A percentile compares a stretch with the other conserved stretches of the same genome.
phyloP scores from a whole-genome alignment of 208 protist genomes.

The Leishmania aethiopica region DNA sequence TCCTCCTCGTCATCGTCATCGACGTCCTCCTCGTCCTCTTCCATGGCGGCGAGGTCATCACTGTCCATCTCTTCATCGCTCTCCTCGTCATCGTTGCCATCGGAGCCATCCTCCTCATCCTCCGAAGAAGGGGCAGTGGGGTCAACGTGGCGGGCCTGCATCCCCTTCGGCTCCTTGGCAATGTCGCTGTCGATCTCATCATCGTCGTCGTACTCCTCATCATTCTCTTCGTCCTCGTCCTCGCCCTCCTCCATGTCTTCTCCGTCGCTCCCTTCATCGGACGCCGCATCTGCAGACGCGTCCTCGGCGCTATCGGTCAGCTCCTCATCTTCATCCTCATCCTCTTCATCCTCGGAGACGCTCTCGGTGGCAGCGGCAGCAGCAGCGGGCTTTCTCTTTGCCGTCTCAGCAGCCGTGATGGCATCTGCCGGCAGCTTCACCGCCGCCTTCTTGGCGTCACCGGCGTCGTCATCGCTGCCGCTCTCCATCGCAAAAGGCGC shows the following conservation, averaged over 20 bases:
- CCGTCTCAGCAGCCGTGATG: constrained; percentile 17
- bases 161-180: constrained; percentile 18
- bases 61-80: constrained; percentile 34
- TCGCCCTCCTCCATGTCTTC: constrained; percentile 35
- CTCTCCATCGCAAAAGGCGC: constrained; percentile 21
- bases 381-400: neutral
- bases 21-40: constrained; percentile 25
- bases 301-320: constrained; percentile 12
- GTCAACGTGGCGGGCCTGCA: constrained; percentile 17
- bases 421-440: constrained; percentile 34
- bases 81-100: constrained; percentile 30
- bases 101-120: constrained; percentile 39
- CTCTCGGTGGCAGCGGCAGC: neutral
- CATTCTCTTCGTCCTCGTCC: constrained; percentile 52
- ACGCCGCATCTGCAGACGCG: constrained; percentile 18
- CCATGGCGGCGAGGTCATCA: constrained; percentile 34
- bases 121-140: constrained; percentile 37
- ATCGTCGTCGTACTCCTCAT: constrained; percentile 39
- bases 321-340: neutral
- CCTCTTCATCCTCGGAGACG: constrained; percentile 8
- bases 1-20: constrained; percentile 32
- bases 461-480: constrained; percentile 28
- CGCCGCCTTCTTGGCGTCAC: constrained; percentile 8
- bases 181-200: constrained; percentile 38
- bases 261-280: constrained; percentile 27